Evolutionary conservation across 257 asterid species (phyloP).

Genomic region (Petrea volubilis): DNA sequence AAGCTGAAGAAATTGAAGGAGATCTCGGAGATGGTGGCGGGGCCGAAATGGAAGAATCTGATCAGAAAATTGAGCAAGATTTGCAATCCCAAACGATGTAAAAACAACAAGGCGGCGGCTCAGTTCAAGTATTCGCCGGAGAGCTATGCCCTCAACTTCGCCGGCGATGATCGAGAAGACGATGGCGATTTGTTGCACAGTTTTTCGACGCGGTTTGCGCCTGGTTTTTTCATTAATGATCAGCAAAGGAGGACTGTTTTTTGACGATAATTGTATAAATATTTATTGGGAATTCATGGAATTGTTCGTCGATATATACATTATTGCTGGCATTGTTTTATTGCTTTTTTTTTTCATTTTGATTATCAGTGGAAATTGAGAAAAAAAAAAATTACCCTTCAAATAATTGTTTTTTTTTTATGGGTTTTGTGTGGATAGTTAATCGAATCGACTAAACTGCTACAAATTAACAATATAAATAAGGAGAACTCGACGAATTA

Average conservation of each 20-base stretch:
- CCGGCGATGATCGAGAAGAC: constrained; percentile 41
- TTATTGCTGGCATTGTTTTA: neutral
- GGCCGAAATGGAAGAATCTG: constrained; percentile 58
- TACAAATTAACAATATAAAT: no score
- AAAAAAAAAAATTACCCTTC: no score
- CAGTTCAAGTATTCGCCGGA: constrained; percentile 59
- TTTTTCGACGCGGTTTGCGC: constrained; percentile 56
- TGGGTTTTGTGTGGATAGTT: no score
- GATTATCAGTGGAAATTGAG: neutral
- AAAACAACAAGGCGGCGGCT: neutral
- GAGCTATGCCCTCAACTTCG: constrained; percentile 72
- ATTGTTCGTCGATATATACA: neutral
- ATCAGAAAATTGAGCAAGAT: constrained; percentile 37
- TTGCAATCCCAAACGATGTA: constrained; percentile 20
- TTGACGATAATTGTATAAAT: constrained; percentile 4
- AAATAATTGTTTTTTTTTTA: no score
- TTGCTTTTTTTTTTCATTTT: neutral
- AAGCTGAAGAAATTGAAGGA: constrained; percentile 35
- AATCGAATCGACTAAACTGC: no score
- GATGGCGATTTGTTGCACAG: constrained; percentile 35
- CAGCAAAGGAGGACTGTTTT: constrained; percentile 34
- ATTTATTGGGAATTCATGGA: neutral
- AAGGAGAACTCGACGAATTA: no score
- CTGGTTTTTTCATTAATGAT: constrained; percentile 28
- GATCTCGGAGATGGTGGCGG: constrained; percentile 46